Conservation (phyloP, 306 rosid genomes). For the Lithocarpus polystachyus region DNA sequence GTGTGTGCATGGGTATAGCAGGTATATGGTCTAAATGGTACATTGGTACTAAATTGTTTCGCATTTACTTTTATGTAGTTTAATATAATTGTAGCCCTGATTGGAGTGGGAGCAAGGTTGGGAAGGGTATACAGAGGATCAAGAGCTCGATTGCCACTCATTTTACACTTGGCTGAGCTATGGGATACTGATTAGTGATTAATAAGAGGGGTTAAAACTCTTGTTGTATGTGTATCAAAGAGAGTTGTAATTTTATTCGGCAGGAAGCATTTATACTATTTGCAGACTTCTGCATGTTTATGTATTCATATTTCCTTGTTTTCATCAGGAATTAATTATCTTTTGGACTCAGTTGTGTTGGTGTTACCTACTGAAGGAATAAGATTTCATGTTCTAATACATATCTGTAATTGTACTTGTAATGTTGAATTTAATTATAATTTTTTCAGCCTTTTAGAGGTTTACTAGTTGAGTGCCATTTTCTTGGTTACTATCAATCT, state of each 20-base stretch:
- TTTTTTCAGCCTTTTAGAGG: neutral
- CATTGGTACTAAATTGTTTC: slow-evolving; percentile 12
- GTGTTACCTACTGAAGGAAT: slow-evolving; percentile 32
- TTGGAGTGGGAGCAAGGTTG: slow-evolving; percentile 47
- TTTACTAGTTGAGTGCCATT: too few species aligned
- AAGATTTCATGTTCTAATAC: slow-evolving; percentile 29
- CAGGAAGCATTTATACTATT: slow-evolving; percentile 33
- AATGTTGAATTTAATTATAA: neutral
- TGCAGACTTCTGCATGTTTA: slow-evolving; percentile 45
- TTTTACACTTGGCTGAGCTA: slow-evolving; percentile 79
- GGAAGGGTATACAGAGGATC: slow-evolving; percentile 41
- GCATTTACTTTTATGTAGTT: slow-evolving; percentile 33
- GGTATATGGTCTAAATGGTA: slow-evolving; percentile 47
- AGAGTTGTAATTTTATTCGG: slow-evolving; percentile 34
- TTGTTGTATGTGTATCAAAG: slow-evolving; percentile 36
- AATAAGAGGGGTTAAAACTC: slow-evolving; percentile 36
- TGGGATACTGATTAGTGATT: slow-evolving; percentile 38
- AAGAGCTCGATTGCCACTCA: slow-evolving; percentile 69
- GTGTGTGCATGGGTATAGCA: slow-evolving; percentile 24
- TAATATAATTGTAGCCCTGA: slow-evolving; percentile 43
- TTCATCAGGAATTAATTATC: slow-evolving; percentile 30
- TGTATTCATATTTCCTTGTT: slow-evolving; percentile 31
- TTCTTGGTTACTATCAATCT: neutral
- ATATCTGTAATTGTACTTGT: slow-evolving; percentile 1
- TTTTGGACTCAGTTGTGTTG: slow-evolving; percentile 34